Evolutionary conservation across 2,329 filamentous ascomycete genomes (phyloP).

Genomic region (Aspergillus bombycis): DNA sequence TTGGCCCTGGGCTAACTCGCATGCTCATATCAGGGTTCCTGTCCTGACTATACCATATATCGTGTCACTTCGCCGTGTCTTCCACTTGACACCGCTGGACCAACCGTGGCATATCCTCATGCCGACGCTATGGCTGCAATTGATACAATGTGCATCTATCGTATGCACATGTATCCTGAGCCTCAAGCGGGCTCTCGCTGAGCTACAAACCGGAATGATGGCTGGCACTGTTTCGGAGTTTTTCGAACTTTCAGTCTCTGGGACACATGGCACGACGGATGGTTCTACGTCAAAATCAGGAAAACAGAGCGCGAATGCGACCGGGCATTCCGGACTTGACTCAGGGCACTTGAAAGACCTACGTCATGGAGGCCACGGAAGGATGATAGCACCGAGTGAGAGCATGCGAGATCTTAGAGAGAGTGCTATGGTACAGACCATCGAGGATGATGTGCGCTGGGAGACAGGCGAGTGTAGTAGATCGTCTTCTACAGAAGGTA

Average conservation of each 20-base stretch:
- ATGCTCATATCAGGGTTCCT: background rate
- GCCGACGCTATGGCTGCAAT: conserved; percentile 4
- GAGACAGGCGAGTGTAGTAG: background rate
- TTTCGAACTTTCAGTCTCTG: conserved; percentile 5
- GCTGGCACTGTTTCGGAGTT: conserved; percentile 1
- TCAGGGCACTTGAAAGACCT: background rate
- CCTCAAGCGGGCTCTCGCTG: conserved; percentile 3
- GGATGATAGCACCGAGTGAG: background rate
- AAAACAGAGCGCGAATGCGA: background rate
- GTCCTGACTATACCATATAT: background rate
- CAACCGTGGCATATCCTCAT: conserved; percentile 1
- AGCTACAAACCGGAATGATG: conserved; percentile 13
- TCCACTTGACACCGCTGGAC: background rate
- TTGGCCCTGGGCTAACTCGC: background rate
- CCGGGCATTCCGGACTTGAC: background rate
- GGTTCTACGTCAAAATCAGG: background rate
- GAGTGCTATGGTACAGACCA: background rate
- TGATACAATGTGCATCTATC: background rate
- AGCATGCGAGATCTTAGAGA: background rate
- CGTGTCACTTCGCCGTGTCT: background rate
- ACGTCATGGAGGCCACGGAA: too few relatives aligned
- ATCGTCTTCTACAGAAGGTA: background rate
- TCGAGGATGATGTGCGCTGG: background rate
- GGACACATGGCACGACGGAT: background rate
- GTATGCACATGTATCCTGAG: conserved; percentile 3